A percentile compares a stretch with the other conserved stretches of the same genome.
Conservation (phyloP, 176 grass and related monocot species). For the Zizania latifolia region DNA sequence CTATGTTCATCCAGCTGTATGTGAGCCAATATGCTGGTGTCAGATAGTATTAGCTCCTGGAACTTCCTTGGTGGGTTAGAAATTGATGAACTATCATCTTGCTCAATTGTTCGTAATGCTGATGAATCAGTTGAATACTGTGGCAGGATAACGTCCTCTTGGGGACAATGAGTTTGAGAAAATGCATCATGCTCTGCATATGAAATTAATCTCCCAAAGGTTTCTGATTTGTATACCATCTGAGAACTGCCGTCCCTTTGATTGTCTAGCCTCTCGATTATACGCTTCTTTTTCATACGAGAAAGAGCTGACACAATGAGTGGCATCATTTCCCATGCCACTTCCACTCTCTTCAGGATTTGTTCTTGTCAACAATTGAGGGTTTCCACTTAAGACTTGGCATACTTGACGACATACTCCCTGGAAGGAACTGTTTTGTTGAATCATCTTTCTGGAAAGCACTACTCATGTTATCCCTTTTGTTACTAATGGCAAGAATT, state of each 20-base stretch:
- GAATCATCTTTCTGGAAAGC: slow-evolving; percentile 39
- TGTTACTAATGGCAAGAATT: slow-evolving; percentile 43
- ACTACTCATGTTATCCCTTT: slow-evolving; percentile 41
- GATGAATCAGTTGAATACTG: slow-evolving; percentile 27
- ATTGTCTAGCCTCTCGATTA: slow-evolving; percentile 59
- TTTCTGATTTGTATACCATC: slow-evolving; percentile 37
- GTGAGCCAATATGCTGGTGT: background rate
- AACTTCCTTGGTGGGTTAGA: slow-evolving; percentile 5
- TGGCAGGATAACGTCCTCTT: slow-evolving; percentile 26
- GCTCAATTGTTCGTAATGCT: slow-evolving; percentile 21
- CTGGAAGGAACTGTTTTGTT: slow-evolving; percentile 26
- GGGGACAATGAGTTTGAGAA: slow-evolving; percentile 33
- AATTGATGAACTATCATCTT: slow-evolving; percentile 31
- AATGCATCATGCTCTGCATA: slow-evolving; percentile 28
- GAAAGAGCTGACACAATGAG: slow-evolving; percentile 41
- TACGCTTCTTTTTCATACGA: slow-evolving; percentile 66
- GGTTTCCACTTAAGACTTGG: slow-evolving; percentile 33
- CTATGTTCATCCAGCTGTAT: slow-evolving; percentile 9
- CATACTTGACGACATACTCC: slow-evolving; percentile 35
- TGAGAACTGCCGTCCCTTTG: slow-evolving; percentile 33
- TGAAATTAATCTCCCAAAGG: slow-evolving; percentile 63
- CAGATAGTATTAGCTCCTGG: background rate
- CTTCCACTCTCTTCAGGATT: slow-evolving; percentile 35
- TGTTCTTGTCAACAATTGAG: slow-evolving; percentile 30
- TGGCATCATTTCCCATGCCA: slow-evolving; percentile 40